Conservation (phyloP, 352 stramenopile genomes). For the Phytophthora agathidicida region DNA sequence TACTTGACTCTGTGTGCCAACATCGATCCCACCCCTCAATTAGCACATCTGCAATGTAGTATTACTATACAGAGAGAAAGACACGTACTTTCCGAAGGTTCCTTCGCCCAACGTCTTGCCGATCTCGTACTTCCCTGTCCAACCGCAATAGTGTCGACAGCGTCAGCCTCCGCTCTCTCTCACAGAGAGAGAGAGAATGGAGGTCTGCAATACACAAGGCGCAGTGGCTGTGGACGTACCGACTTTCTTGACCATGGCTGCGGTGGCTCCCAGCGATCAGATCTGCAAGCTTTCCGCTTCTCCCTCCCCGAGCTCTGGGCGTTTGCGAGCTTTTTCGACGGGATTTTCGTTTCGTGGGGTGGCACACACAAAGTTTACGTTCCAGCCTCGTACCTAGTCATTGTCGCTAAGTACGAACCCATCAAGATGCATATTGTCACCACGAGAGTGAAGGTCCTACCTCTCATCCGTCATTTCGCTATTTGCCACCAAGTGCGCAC, state of each 20-base stretch:
- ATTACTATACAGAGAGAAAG: not conserved
- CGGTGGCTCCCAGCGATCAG: not conserved
- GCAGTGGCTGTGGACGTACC: slow-evolving; percentile 27
- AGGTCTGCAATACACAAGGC: not conserved
- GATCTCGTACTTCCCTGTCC: slow-evolving; percentile 97
- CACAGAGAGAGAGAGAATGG: too few relatives aligned
- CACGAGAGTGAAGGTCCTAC: too few relatives aligned
- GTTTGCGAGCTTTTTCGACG: slow-evolving; percentile 27
- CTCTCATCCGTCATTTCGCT: slow-evolving; percentile 2
- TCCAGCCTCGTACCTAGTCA: not conserved
- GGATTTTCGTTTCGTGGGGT: slow-evolving; percentile 29
- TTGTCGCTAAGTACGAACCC: slow-evolving; percentile 8
- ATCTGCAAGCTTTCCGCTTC: slow-evolving; percentile 13
- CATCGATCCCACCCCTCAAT: not conserved
- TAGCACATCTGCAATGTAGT: not conserved
- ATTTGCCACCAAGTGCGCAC: not conserved
- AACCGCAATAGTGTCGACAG: not conserved
- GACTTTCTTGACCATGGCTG: slow-evolving; percentile 64
- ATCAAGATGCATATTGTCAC: too few relatives aligned
- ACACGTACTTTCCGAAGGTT: slow-evolving; percentile 95
- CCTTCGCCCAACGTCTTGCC: slow-evolving; percentile 96
- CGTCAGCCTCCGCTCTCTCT: not conserved
- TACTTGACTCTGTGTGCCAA: slow-evolving; percentile 92
- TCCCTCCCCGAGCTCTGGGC: slow-evolving; percentile 16
- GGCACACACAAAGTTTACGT: slow-evolving; percentile 15